Conservation (phyloP, 2,329 filamentous ascomycete species). For the Fusarium marasasianum region DNA sequence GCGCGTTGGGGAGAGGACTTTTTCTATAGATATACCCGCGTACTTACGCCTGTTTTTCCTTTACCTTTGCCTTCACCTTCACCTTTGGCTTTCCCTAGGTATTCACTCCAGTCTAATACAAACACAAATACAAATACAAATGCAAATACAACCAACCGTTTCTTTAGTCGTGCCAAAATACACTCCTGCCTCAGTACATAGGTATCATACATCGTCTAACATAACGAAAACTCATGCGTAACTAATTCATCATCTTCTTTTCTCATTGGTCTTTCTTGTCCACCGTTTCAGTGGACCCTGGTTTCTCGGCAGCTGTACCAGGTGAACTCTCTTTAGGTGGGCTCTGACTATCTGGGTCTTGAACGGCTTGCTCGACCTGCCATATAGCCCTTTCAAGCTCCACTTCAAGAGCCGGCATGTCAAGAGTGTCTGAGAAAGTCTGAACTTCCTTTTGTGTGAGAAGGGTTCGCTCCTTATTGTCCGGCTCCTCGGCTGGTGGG, state of each 20-base stretch:
- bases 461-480: constrained; percentile 50
- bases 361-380: constrained; percentile 69
- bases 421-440: constrained; percentile 67
- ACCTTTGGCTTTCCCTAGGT: background rate
- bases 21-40: constrained; percentile 43
- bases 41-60: constrained; percentile 30
- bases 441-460: constrained; percentile 63
- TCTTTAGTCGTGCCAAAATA: constrained; percentile 4
- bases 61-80: constrained; percentile 17
- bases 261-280: constrained; percentile 36
- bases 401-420: constrained; percentile 74
- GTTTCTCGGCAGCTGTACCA: constrained; percentile 18
- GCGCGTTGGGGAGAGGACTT: constrained; percentile 34
- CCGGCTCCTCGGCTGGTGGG: constrained; percentile 27
- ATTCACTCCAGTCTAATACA: constrained; percentile 20
- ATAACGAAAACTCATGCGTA: constrained; percentile 11
- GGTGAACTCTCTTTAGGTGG: constrained; percentile 22
- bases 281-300: constrained; percentile 15
- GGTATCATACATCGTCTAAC: constrained; percentile 39
- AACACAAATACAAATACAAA: background rate
- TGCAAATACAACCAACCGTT: constrained; percentile 27
- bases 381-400: constrained; percentile 81
- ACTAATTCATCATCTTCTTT: background rate
- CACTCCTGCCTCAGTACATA: constrained; percentile 19
- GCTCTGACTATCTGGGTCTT: constrained; percentile 45